Percentiles rank a stretch among this genome's conserved stretches.
phyloP scores from a whole-genome alignment of 1,284 basidiomycete genomes.

The Moniliella sp. region DNA sequence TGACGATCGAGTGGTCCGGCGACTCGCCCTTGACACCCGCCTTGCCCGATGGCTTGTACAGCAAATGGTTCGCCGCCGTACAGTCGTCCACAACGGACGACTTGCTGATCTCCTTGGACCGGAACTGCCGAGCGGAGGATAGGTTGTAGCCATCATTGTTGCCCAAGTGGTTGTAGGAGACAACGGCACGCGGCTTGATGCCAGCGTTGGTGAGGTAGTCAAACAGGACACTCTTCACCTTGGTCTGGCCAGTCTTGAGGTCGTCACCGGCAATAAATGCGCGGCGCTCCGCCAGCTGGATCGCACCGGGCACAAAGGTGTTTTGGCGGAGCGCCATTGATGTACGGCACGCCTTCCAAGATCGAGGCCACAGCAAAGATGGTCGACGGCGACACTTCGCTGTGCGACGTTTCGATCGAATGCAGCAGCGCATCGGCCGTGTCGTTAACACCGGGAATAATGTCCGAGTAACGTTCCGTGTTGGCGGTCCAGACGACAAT shows the following conservation, averaged over 20 bases:
- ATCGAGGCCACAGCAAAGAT: conserved; percentile 87
- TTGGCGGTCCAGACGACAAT: conserved; percentile 95
- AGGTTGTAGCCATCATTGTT: conserved; percentile 94
- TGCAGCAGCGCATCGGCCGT: conserved; percentile 68
- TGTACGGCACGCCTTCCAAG: conserved; percentile 83
- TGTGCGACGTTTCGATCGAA: conserved; percentile 62
- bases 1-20: conserved; percentile 83
- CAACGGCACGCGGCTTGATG: conserved; percentile 89
- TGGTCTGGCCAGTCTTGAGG: conserved; percentile 50
- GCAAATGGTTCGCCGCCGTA: conserved; percentile 51
- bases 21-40: conserved; percentile 55
- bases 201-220: conserved; percentile 97
- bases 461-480: conserved; percentile 88
- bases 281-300: conserved; percentile 69
- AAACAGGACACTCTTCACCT: conserved; percentile 61
- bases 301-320: conserved; percentile 88
- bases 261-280: conserved; percentile 95
- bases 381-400: conserved; percentile 81
- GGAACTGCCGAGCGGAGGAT: conserved; percentile 74
- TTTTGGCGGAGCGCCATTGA: conserved; percentile 99
- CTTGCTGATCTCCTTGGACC: conserved; percentile 73
- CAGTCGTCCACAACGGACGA: conserved; percentile 70
- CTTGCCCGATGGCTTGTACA: conserved; percentile 52
- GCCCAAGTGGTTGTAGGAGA: conserved; percentile 91
- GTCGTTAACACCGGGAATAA: conserved; percentile 90